These are phyloP conservation scores for Tilletia walkeri DNA, from an alignment of 1,284 basidiomycete genomes.

Conservation along the genomic window DNA sequence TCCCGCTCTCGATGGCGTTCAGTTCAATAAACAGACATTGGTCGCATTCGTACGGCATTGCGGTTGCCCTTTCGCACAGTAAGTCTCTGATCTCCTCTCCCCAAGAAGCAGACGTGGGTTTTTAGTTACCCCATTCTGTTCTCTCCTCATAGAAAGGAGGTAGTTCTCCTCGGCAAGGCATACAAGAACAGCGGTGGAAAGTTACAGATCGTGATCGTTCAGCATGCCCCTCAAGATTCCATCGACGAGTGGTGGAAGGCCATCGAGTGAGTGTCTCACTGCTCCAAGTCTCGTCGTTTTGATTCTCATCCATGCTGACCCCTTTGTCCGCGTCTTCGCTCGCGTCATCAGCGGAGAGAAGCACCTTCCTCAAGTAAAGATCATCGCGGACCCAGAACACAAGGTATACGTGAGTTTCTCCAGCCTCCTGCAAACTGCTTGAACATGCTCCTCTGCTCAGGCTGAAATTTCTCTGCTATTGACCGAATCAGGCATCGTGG, in stretches of 20 bases:
- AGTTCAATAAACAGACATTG: constrained; percentile 12
- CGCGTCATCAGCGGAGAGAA: constrained; percentile 9
- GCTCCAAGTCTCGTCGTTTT: not conserved
- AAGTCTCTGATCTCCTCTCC: not conserved
- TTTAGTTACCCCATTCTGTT: not conserved
- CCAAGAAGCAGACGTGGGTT: not conserved
- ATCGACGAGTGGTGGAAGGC: constrained; percentile 24
- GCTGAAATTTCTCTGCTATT: not conserved
- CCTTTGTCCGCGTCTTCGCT: not conserved
- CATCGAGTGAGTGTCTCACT: constrained; percentile 21
- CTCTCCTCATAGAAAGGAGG: constrained; percentile 18
- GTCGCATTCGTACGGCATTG: constrained; percentile 32
- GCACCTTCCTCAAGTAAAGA: constrained; percentile 10
- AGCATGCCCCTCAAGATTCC: constrained; percentile 22
- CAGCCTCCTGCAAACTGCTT: not conserved
- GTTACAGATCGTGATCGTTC: constrained; percentile 23
- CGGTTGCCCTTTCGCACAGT: constrained; percentile 31
- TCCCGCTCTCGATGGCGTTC: constrained; percentile 15
- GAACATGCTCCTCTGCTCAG: not conserved
- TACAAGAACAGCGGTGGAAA: constrained; percentile 19
- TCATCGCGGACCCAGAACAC: constrained; percentile 24
- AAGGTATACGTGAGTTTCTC: constrained; percentile 18
- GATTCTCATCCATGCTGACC: not conserved
- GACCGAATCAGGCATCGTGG: constrained; percentile 17
- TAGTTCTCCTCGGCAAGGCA: constrained; percentile 18